These are phyloP conservation scores for Cladophialophora exuberans DNA, from an alignment of 2,329 filamentous ascomycete species.

Conservation along the genomic window DNA sequence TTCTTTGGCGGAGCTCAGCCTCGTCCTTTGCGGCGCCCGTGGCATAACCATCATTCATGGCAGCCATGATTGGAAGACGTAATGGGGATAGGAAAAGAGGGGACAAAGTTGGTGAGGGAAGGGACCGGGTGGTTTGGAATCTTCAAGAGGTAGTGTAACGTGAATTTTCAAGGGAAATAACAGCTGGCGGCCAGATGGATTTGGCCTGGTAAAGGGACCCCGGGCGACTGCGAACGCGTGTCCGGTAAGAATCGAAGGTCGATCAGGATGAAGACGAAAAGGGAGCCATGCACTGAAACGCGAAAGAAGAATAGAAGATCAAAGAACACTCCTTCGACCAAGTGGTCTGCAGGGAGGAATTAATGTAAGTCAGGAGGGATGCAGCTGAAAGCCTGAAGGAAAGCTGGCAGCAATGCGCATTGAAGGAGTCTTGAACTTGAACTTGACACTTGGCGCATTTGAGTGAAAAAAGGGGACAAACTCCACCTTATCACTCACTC, in stretches of 20 bases:
- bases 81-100: not conserved
- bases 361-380: slow-evolving; percentile 9
- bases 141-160: slow-evolving; percentile 18
- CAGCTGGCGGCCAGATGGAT: slow-evolving; percentile 1
- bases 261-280: slow-evolving; percentile 7
- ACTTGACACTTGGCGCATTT: slow-evolving; percentile 9
- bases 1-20: slow-evolving; percentile 46
- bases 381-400: slow-evolving; percentile 7
- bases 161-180: slow-evolving; percentile 1
- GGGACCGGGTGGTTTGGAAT: slow-evolving; percentile 4
- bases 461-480: slow-evolving; percentile 8
- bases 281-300: slow-evolving; percentile 1
- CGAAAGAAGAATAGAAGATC: slow-evolving; percentile 12
- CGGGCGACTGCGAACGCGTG: slow-evolving; percentile 3
- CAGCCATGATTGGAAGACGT: slow-evolving; percentile 20
- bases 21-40: slow-evolving; percentile 39
- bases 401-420: slow-evolving; percentile 10
- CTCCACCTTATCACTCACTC: no score
- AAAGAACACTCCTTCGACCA: slow-evolving; percentile 14
- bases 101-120: not conserved
- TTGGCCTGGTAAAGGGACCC: not conserved
- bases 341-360: slow-evolving; percentile 19
- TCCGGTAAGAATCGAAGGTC: not conserved
- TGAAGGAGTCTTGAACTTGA: slow-evolving; percentile 1
- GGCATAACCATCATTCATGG: slow-evolving; percentile 19